Base-by-base conservation (phyloP, 2,329 filamentous ascomycete genomes). In the Chaetomium globosum region DNA sequence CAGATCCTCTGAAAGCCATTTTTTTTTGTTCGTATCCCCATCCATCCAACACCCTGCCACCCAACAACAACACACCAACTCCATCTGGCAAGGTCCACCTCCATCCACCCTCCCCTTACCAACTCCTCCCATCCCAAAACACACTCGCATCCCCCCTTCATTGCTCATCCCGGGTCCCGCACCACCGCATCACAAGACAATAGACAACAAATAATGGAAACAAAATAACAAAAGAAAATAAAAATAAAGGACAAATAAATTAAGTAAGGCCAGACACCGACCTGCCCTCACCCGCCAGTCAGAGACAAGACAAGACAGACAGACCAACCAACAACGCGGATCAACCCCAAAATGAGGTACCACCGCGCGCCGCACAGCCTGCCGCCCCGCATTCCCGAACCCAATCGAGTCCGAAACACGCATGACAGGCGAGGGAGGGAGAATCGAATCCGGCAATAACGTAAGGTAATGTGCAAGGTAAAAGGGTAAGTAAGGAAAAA, bases 1-100 rank as follows among this genome's bases (percentile, higher is more conserved):
- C 61, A 64, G 55, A 43, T 59, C 61, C 39, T 55, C 56, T 59
- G 62, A 31, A 64, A 64, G 62, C 62, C 48, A 10, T 56, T 28
- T 30, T 30, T 16, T 19, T 8, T 21, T 26, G 1, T 52, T 16
- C 30, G 7, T 26, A 9, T 23, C 39, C 8, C 16, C 36, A 8
- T 26, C n/a, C 30, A 53, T 30, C 21, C 21, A 43, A 46, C 33
- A 26, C n/a, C 28, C 26, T 21, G 39, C 16, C 55, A 19, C 49
- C 31, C 33, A 31, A 23, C 33, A 31, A 31, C 31, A 31, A 31
- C 31, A 31, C 31, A 31, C 3, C 12, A 28, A 36, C 46, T 13
- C 54, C 36, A 23, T 23, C 39, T 30, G 21, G 31, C 16, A 19
- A 48, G 7, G 9, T 36, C 28, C 33, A 31, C 51, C 43, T 30